These are phyloP conservation scores for Parasitella parasitica DNA, from an alignment of 371 early-diverging fungal species.

Conservation along the genomic window DNA sequence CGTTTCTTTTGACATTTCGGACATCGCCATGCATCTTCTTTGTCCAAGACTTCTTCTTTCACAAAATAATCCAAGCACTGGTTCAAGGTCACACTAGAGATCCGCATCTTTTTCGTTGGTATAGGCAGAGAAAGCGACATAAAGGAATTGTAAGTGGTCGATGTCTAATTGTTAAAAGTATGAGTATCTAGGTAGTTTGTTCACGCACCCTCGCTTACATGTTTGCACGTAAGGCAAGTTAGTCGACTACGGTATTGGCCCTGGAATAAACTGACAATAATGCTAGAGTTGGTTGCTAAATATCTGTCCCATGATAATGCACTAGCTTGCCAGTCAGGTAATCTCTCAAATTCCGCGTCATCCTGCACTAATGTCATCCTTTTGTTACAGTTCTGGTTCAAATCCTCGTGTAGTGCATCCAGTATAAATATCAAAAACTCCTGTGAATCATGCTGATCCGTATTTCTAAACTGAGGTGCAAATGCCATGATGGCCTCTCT, in stretches of 20 bases:
- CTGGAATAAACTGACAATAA: slow-evolving; percentile 89
- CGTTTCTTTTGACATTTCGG: slow-evolving; percentile 80
- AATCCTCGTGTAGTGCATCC: slow-evolving; percentile 78
- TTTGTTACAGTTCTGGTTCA: slow-evolving; percentile 37
- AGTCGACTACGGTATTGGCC: slow-evolving; percentile 81
- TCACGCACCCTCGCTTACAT: too few relatives aligned
- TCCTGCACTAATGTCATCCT: slow-evolving; percentile 11
- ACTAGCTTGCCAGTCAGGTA: slow-evolving; percentile 53
- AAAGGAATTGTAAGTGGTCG: slow-evolving; percentile 89
- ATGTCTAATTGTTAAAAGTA: slow-evolving; percentile 57
- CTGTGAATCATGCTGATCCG: slow-evolving; percentile 73
- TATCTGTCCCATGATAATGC: slow-evolving; percentile 81
- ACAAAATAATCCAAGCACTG: slow-evolving; percentile 88
- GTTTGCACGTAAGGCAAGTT: slow-evolving; percentile 79
- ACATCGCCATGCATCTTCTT: slow-evolving; percentile 90
- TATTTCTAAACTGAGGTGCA: slow-evolving; percentile 55
- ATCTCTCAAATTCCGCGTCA: slow-evolving; percentile 36
- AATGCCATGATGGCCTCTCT: slow-evolving; percentile 51
- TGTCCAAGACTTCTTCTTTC: slow-evolving; percentile 82
- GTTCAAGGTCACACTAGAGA: slow-evolving; percentile 54
- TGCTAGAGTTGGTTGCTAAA: slow-evolving; percentile 72
- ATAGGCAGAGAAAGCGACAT: slow-evolving; percentile 94
- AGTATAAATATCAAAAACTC: slow-evolving; percentile 73
- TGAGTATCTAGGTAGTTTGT: too few relatives aligned
- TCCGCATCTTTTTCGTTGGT: slow-evolving; percentile 50